A percentile compares a stretch with the other conserved stretches of the same genome.
phyloP scores from a whole-genome alignment of 192 early-diverging fungal species.

The Coemansia sp. region DNA sequence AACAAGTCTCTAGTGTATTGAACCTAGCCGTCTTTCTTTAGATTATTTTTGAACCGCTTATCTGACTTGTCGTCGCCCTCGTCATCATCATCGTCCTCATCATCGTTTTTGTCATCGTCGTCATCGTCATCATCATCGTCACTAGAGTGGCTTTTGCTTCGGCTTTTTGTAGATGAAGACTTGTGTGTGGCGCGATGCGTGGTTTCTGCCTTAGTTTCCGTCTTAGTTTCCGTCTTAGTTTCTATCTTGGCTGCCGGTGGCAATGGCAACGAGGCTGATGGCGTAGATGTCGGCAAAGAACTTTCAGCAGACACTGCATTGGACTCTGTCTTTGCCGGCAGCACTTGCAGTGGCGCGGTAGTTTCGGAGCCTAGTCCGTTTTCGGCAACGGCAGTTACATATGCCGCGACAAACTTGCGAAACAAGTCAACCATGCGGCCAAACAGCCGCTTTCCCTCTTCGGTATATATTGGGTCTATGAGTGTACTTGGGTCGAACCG shows the following conservation, averaged over 20 bases:
- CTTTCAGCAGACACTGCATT: neutral
- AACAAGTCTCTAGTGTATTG: neutral
- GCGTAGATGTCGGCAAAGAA: neutral
- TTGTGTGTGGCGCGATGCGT: neutral
- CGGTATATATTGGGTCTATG: conserved; percentile 13
- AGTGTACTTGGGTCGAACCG: conserved; percentile 15
- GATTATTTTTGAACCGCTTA: neutral
- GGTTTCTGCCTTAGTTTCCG: neutral
- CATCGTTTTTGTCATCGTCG: conserved; percentile 20
- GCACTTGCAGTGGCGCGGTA: neutral
- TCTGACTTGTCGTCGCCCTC: neutral
- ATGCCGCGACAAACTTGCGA: conserved; percentile 24
- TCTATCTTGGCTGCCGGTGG: neutral
- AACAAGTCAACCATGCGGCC: conserved; percentile 35
- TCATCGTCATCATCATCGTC: conserved; percentile 3
- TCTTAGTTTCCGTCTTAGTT: neutral
- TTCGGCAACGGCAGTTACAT: conserved; percentile 27
- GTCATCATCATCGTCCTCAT: conserved; percentile 12
- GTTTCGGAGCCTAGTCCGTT: conserved; percentile 5
- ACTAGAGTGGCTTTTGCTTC: conserved; percentile 8
- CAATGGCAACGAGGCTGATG: neutral
- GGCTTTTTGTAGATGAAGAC: conserved; percentile 1
- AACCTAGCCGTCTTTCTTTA: neutral
- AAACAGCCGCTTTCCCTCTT: conserved; percentile 27
- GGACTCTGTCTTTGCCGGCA: neutral